Evolutionary conservation across 192 early-diverging fungal genomes (phyloP), one percentile per base, ranked within the genome.

Genomic region (Kickxella alabastrina): DNA sequence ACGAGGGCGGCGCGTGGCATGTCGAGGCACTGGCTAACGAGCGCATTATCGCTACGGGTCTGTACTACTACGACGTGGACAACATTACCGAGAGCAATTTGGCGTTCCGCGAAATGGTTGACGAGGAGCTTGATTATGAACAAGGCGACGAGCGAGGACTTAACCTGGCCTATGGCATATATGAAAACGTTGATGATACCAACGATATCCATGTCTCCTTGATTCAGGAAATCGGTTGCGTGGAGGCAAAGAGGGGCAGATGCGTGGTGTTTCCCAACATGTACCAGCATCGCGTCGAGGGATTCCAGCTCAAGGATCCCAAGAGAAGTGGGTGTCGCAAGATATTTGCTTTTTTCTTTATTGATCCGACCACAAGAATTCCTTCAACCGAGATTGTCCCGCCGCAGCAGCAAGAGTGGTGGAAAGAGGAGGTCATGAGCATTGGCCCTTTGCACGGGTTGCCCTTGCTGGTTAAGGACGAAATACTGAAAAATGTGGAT

Each of bases 231-330:
- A 23, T 61, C 4, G 77, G 80, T 0, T 14, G 12, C 18, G 44
- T 73, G n/a, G 53, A 50, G 17, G 54, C 58, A 10, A 21, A 34
- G 12, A 26, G 59, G 27, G 69, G 68, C 15, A 78, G 75, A 18
- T 64, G 60, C 49, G 43, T 82, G 13, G 55, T 57, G 19, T 65
- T 53, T 29, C 63, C 63, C 25, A 58, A 53, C 55, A 45, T 41
- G 17, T 56, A 52, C 40, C 63, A 65, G 43, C 63, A 58, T 19
- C 55, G 35, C 2, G 35, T 49, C 0, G 42, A 29, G 1, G 19
- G 42, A 13, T 53, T 65, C 18, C 23, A 41, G 13, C 49, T 65
- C 6, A 38, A 49, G 19, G 44, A 65, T 32, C 23, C 32, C 15
- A 26, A 49, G 40, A 57, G 43, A 31, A 43, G 40, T 17, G 63